Evolutionary conservation across 345 rosid genomes (phyloP), one percentile per base, ranked within the genome.

Genomic region (Conringia planisiliqua): DNA sequence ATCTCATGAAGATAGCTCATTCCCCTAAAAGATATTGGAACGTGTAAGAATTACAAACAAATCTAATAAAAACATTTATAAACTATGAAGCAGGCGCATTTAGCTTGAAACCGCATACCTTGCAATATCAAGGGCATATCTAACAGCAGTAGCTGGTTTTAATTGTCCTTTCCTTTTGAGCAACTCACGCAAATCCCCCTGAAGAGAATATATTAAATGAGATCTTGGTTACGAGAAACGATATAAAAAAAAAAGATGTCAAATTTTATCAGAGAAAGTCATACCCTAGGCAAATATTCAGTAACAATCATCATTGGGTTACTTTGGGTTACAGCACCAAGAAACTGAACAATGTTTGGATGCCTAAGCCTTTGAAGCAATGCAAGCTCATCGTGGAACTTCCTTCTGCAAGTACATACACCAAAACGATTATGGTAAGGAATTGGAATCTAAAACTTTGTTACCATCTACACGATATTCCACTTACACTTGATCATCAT

Each of bases 281-380:
- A 32, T 50, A 94, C 97, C 97, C 91, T 88, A 10, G 90, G 96
- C 68, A 95, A 75, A 78, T 90, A 91, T 76, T 91, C 99, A 13
- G 90, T 95, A 54, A 95, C 97, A 77, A 91, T 95, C 97, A 95
- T 95, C 99, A 95, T 89, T 40, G 99, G 97, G 71, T 89, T 91
- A 82, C 84, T 95, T 73, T 90, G 99, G 17, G 97, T 94, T 68
- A 95, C 96, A 61, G 99, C 97, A 70, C 99, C 97, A 73, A 95
- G 87, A 81, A 95, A 95, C 79, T 95, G 99, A 17, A 95, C 96
- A 3, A 92, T 96, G 79, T 95, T 92, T 65, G 97, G 99, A 83
- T 95, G 99, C 9, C 97, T 82, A 62, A 95, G 89, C 85, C 86
- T 90, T 85, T 91, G 97, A 68, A 95, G 90, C 78, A 95, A 82